These are phyloP conservation scores for Mucuna pruriens DNA, from an alignment of 306 rosid genomes.

Conservation along the genomic window DNA sequence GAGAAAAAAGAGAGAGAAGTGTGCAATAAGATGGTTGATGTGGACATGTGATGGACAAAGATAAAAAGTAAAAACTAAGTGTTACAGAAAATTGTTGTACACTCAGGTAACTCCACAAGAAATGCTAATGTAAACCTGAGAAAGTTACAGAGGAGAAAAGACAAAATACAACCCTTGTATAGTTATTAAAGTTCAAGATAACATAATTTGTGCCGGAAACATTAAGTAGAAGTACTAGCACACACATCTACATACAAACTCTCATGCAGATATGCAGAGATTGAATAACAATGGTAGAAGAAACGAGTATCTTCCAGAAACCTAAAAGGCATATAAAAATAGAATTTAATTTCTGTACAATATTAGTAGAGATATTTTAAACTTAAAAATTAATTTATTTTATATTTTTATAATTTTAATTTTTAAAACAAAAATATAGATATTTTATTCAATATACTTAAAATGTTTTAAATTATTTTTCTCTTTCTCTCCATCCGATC, in stretches of 20 bases:
- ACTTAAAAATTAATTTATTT: too few species aligned
- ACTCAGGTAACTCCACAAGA: background rate
- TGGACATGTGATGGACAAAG: background rate
- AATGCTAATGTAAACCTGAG: background rate
- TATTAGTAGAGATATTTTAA: too few species aligned
- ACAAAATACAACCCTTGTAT: background rate
- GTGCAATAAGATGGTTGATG: background rate
- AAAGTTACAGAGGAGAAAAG: background rate
- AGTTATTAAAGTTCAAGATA: background rate
- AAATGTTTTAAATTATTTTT: too few species aligned
- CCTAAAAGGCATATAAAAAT: background rate
- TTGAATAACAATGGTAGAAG: background rate
- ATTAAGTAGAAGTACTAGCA: conserved; percentile 6
- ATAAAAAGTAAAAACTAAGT: background rate
- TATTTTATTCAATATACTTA: too few species aligned
- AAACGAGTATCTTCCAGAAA: background rate
- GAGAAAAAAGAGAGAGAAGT: background rate
- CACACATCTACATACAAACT: conserved; percentile 17
- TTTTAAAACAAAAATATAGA: too few species aligned
- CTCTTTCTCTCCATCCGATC: too few species aligned
- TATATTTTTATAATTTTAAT: too few species aligned
- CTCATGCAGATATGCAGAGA: background rate
- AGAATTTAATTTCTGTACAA: too few species aligned
- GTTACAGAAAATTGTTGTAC: background rate
- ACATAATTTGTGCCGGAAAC: background rate